These are phyloP conservation scores for Eucalyptus cloeziana DNA, from an alignment of 345 rosid genomes.

Conservation along the genomic window DNA sequence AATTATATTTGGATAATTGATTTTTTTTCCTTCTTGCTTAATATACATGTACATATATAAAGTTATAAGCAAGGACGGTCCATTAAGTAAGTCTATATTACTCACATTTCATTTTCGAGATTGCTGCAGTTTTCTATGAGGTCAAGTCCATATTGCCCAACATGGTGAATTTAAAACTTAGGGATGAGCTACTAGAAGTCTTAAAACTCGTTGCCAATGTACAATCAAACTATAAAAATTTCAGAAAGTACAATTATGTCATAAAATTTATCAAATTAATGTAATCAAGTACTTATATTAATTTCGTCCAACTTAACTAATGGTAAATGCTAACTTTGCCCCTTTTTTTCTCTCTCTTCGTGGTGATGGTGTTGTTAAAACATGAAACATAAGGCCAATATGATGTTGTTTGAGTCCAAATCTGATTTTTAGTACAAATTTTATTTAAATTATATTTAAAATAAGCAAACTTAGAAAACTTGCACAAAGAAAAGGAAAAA, in stretches of 20 bases:
- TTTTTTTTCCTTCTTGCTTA: neutral
- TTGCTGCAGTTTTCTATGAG: neutral
- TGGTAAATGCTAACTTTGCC: too few relatives aligned
- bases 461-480: neutral
- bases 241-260: neutral
- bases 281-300: too few relatives aligned
- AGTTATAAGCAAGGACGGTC: neutral
- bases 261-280: too few relatives aligned
- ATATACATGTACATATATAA: neutral
- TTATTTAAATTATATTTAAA: too few relatives aligned
- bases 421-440: too few relatives aligned
- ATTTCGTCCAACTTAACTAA: too few relatives aligned
- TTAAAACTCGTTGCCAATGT: too few relatives aligned
- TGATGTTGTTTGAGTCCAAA: too few relatives aligned
- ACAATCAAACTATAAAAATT: too few relatives aligned
- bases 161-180: neutral
- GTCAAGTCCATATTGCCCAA: neutral
- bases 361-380: neutral
- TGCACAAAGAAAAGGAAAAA: too few relatives aligned
- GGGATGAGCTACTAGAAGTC: neutral
- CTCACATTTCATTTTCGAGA: neutral
- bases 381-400: neutral
- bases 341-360: neutral
- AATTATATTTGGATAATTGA: neutral
- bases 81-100: neutral